phyloP scores from a whole-genome alignment of 495 filamentous ascomycete species.

The Physcia stellaris region DNA sequence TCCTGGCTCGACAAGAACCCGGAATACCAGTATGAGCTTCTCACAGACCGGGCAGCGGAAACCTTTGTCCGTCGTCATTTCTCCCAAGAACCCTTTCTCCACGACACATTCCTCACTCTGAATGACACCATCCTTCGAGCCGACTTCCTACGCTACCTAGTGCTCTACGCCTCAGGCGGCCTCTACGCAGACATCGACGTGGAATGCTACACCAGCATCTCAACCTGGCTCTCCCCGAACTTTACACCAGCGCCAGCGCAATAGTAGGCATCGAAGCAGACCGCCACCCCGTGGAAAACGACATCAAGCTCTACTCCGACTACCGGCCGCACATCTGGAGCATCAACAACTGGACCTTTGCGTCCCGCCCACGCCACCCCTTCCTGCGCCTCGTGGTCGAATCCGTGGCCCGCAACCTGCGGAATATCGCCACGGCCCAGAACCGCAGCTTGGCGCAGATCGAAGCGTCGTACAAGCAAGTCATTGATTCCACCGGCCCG shows the following conservation, averaged over 20 bases:
- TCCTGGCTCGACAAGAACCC: conserved; percentile 48
- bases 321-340: conserved; percentile 43
- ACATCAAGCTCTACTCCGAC: conserved; percentile 44
- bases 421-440: conserved; percentile 38
- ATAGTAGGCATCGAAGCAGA: conserved; percentile 33
- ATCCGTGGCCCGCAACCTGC: conserved; percentile 45
- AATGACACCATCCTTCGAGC: conserved; percentile 44
- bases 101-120: conserved; percentile 40
- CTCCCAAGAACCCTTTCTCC: conserved; percentile 36
- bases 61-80: conserved; percentile 46
- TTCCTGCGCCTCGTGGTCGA: conserved; percentile 50
- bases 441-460: conserved; percentile 36
- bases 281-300: conserved; percentile 37
- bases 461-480: conserved; percentile 50
- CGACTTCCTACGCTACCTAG: conserved; percentile 38
- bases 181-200: conserved; percentile 36
- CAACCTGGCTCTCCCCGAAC: background rate
- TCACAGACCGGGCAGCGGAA: conserved; percentile 48
- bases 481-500: conserved; percentile 52
- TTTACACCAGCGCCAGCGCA: conserved; percentile 33
- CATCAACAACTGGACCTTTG: conserved; percentile 55
- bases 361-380: conserved; percentile 45
- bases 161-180: conserved; percentile 40
- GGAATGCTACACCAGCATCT: background rate
- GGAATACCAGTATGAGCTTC: conserved; percentile 44